A percentile compares a stretch with the other conserved stretches of the same genome.
Evolutionary conservation across 257 asterid genomes (phyloP).

Genomic region (Rubia yunnanensis): DNA sequence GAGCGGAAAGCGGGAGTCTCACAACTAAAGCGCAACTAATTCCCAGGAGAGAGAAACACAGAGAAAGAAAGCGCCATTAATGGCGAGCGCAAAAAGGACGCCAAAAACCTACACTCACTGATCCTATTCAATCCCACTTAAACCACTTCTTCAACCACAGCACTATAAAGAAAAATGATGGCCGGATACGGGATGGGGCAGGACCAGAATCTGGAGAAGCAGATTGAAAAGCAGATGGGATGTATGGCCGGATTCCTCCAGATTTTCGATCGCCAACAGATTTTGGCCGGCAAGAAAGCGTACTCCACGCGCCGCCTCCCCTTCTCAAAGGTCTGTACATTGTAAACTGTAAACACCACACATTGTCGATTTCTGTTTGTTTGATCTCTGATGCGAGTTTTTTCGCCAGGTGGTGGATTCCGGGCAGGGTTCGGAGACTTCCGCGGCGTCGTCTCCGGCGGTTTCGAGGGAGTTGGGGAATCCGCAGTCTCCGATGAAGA

Average conservation of each 20-base stretch:
- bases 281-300: conserved; percentile 45
- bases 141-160: background rate
- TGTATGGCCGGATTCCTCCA: conserved; percentile 84
- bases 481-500: conserved; percentile 12
- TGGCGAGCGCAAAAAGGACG: conserved; percentile 13
- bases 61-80: conserved; percentile 18
- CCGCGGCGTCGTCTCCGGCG: conserved; percentile 37
- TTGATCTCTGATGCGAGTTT: background rate
- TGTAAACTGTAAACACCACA: background rate
- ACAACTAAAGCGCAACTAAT: conserved; percentile 4
- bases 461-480: conserved; percentile 31
- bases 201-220: conserved; percentile 48
- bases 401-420: conserved; percentile 38
- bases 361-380: background rate
- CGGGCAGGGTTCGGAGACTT: conserved; percentile 44
- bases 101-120: background rate
- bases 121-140: background rate
- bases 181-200: conserved; percentile 21
- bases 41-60: conserved; percentile 6
- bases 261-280: conserved; percentile 71
- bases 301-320: conserved; percentile 58
- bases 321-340: conserved; percentile 25
- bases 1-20: conserved; percentile 73
- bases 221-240: conserved; percentile 60
- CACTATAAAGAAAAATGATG: conserved; percentile 23